These are phyloP conservation scores for Monilinia aucupariae DNA, from an alignment of 2,329 filamentous ascomycete genomes.

Conservation along the genomic window DNA sequence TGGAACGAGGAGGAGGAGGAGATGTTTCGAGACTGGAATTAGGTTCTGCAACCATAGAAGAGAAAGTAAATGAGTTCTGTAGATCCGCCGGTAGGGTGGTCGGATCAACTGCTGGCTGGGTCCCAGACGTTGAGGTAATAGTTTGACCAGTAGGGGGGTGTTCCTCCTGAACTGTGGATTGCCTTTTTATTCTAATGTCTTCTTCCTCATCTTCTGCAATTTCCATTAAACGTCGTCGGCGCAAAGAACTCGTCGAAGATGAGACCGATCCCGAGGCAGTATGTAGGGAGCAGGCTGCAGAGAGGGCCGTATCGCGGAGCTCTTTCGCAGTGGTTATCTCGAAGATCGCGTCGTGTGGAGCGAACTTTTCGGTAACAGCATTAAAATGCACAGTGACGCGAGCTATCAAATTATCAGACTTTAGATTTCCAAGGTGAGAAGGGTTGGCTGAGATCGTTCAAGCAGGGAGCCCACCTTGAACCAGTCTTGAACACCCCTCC, in stretches of 20 bases:
- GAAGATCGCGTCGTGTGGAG: constrained; percentile 81
- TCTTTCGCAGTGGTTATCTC: constrained; percentile 69
- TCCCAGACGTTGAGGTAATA: constrained; percentile 20
- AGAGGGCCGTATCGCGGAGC: constrained; percentile 81
- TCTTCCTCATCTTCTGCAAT: constrained; percentile 86
- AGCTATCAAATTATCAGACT: constrained; percentile 46
- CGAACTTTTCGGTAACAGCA: constrained; percentile 64
- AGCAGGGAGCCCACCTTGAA: constrained; percentile 66
- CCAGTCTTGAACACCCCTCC: constrained; percentile 79
- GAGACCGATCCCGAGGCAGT: constrained; percentile 80
- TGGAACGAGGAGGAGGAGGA: constrained; percentile 26
- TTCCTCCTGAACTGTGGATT: constrained; percentile 50
- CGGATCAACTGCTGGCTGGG: constrained; percentile 17
- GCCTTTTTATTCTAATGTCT: constrained; percentile 52
- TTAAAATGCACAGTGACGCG: constrained; percentile 72
- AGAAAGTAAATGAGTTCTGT: constrained; percentile 20
- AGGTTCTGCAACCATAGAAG: constrained; percentile 21
- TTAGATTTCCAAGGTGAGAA: constrained; percentile 19
- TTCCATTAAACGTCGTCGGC: constrained; percentile 74
- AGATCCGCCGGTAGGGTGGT: constrained; percentile 19
- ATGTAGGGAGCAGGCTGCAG: constrained; percentile 82
- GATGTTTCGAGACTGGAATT: constrained; percentile 25
- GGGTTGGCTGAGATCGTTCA: constrained; percentile 25
- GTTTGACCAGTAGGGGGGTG: constrained; percentile 30
- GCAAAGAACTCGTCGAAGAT: constrained; percentile 75